These are phyloP conservation scores for Huntiella bhutanensis DNA, from an alignment of 2,329 filamentous ascomycete species.

Conservation along the genomic window DNA sequence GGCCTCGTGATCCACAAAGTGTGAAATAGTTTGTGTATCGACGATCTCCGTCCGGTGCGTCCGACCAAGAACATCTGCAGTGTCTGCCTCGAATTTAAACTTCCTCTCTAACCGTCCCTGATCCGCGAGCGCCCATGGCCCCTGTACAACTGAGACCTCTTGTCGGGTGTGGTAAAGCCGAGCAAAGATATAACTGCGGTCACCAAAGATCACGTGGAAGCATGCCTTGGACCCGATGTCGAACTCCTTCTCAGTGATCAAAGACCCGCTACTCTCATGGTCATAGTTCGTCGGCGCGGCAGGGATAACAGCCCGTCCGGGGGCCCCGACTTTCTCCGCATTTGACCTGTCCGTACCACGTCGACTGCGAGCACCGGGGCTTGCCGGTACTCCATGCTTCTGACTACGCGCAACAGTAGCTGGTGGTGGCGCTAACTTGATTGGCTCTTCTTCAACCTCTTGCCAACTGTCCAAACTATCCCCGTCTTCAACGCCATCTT, in stretches of 20 bases:
- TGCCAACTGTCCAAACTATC: conserved; percentile 38
- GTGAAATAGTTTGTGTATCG: conserved; percentile 75
- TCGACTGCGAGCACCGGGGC: conserved; percentile 19
- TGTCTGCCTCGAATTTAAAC: conserved; percentile 62
- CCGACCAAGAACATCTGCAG: conserved; percentile 44
- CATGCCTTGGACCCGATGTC: conserved; percentile 84
- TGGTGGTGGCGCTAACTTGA: conserved; percentile 28
- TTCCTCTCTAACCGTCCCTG: conserved; percentile 54
- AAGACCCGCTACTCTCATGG: conserved; percentile 59
- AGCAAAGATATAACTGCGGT: conserved; percentile 88
- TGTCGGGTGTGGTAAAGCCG: conserved; percentile 70
- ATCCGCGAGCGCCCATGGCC: conserved; percentile 49
- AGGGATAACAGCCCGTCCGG: conserved; percentile 32
- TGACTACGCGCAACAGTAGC: conserved; percentile 22
- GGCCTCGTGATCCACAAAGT: conserved; percentile 55
- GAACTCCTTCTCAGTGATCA: conserved; percentile 63
- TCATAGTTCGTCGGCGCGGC: conserved; percentile 65
- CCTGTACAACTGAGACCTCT: conserved; percentile 64
- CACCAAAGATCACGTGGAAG: conserved; percentile 91
- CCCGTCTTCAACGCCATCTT: conserved; percentile 28
- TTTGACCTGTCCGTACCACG: conserved; percentile 14
- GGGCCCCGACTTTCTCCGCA: neutral
- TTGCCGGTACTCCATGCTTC: conserved; percentile 2
- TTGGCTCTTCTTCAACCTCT: conserved; percentile 31
- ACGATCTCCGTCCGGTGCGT: conserved; percentile 42